Evolutionary conservation across 1,139 yeast genomes (phyloP).

Genomic region (Suhomyces guaymorum): DNA sequence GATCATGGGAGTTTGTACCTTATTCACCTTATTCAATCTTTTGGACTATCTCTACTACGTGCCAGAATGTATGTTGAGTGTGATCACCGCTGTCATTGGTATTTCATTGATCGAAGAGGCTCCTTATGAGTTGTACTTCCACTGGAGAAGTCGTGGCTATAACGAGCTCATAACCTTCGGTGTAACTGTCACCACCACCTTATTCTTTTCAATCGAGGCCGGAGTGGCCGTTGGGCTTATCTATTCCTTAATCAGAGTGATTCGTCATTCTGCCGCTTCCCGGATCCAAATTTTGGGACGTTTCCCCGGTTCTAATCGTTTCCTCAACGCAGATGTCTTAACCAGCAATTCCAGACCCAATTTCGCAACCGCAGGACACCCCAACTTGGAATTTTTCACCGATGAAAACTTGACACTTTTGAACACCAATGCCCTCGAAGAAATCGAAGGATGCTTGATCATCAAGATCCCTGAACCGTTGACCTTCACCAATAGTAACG

Average conservation of each 20-base stretch:
- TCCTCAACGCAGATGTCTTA: slow-evolving; percentile 72
- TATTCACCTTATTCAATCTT: slow-evolving; percentile 62
- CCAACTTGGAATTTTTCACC: slow-evolving; percentile 35
- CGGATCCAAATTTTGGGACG: slow-evolving; percentile 88
- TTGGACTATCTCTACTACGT: slow-evolving; percentile 68
- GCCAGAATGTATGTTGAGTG: slow-evolving; percentile 81
- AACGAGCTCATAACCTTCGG: slow-evolving; percentile 74
- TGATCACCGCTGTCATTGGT: slow-evolving; percentile 81
- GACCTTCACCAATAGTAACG: slow-evolving; percentile 88
- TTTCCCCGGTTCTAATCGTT: slow-evolving; percentile 72
- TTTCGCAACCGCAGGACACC: slow-evolving; percentile 12
- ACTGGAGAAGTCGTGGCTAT: slow-evolving; percentile 71
- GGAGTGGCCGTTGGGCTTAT: slow-evolving; percentile 87
- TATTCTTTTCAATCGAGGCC: slow-evolving; percentile 82
- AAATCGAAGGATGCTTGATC: slow-evolving; percentile 81
- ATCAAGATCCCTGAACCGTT: slow-evolving; percentile 91
- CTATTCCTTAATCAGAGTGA: slow-evolving; percentile 76
- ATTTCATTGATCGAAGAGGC: slow-evolving; percentile 80
- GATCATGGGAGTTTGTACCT: slow-evolving; percentile 72
- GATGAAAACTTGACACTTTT: slow-evolving; percentile 41
- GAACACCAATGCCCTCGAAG: slow-evolving; percentile 54
- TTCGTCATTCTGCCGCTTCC: slow-evolving; percentile 83
- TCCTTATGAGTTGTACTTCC: slow-evolving; percentile 76
- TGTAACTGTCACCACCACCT: slow-evolving; percentile 69
- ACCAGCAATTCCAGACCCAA: slow-evolving; percentile 5